phyloP scores from a whole-genome alignment of 352 stramenopile genomes.

The Phytophthora hibernalis region DNA sequence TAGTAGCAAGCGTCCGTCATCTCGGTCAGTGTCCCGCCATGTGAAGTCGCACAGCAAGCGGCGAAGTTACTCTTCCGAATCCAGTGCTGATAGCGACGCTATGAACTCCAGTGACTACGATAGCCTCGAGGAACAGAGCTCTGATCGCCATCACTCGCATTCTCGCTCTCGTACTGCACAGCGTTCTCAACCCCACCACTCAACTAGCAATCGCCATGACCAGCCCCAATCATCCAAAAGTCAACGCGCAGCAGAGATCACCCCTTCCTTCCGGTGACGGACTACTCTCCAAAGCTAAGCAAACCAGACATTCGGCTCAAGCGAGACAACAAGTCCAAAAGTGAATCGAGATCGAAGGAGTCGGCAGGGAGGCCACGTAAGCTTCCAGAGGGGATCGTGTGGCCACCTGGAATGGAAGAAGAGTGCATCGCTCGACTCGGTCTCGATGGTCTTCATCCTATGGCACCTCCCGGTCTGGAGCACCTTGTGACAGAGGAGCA shows the following conservation, averaged over 20 bases:
- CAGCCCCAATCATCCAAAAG: constrained; percentile 2
- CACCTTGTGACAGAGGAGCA: constrained; percentile 62
- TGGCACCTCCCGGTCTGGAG: constrained; percentile 57
- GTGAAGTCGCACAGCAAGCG: constrained; percentile 1
- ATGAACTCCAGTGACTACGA: constrained; percentile 4
- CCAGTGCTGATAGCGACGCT: constrained; percentile 1
- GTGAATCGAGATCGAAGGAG: background rate
- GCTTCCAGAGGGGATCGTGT: constrained; percentile 39
- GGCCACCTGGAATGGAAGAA: constrained; percentile 61
- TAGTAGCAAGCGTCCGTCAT: background rate
- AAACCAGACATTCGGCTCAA: background rate
- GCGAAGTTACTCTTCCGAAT: constrained; percentile 1
- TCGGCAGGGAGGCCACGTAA: background rate
- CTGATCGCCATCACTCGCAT: background rate
- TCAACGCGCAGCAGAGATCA: background rate
- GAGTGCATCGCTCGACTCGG: constrained; percentile 37
- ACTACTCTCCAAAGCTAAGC: constrained; percentile 9
- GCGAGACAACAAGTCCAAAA: background rate
- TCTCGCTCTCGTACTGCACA: background rate
- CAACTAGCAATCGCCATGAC: background rate
- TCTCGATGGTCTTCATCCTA: constrained; percentile 38
- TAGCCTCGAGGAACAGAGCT: background rate
- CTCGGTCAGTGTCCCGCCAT: background rate
- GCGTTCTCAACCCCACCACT: background rate
- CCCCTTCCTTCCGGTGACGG: constrained; percentile 2